Conservation (phyloP, 2,329 filamentous ascomycete species). For the Diaporthe sp. region DNA sequence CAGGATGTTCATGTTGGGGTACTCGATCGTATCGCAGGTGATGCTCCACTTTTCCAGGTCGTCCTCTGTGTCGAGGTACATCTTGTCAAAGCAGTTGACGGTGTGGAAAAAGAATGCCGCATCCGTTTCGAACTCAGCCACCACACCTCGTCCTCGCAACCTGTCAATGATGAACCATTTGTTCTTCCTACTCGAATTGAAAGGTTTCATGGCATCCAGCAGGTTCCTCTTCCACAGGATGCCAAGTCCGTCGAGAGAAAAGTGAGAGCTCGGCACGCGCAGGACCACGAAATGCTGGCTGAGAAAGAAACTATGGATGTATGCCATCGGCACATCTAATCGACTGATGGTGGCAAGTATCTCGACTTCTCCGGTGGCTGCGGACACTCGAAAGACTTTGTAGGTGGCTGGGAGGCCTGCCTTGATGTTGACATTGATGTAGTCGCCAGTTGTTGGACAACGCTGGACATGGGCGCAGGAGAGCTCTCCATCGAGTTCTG, state of each 20-base stretch:
- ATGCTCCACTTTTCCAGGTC: conserved; percentile 61
- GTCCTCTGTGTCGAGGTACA: conserved; percentile 50
- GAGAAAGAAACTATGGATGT: conserved; percentile 87
- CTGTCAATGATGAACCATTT: conserved; percentile 85
- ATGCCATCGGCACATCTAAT: conserved; percentile 69
- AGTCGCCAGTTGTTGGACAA: conserved; percentile 80
- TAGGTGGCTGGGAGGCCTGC: conserved; percentile 72
- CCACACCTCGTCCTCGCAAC: conserved; percentile 70
- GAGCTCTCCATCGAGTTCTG: conserved; percentile 75
- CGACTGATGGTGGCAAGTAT: conserved; percentile 77
- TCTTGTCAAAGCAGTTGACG: conserved; percentile 79
- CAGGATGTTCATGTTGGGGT: conserved; percentile 75
- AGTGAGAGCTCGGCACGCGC: conserved; percentile 78
- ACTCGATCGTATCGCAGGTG: conserved; percentile 75
- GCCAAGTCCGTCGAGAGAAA: conserved; percentile 68
- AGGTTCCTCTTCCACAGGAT: conserved; percentile 78
- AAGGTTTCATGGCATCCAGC: conserved; percentile 76
- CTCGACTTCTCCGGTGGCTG: conserved; percentile 73
- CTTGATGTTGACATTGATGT: conserved; percentile 87
- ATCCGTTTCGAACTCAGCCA: conserved; percentile 77
- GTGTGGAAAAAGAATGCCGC: conserved; percentile 86
- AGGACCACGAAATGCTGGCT: conserved; percentile 79
- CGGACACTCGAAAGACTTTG: conserved; percentile 76
- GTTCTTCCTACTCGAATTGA: conserved; percentile 68
- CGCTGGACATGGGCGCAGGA: conserved; percentile 80